Base-by-base conservation (phyloP, 768 basidiomycete genomes). In the Kwoniella pini region DNA sequence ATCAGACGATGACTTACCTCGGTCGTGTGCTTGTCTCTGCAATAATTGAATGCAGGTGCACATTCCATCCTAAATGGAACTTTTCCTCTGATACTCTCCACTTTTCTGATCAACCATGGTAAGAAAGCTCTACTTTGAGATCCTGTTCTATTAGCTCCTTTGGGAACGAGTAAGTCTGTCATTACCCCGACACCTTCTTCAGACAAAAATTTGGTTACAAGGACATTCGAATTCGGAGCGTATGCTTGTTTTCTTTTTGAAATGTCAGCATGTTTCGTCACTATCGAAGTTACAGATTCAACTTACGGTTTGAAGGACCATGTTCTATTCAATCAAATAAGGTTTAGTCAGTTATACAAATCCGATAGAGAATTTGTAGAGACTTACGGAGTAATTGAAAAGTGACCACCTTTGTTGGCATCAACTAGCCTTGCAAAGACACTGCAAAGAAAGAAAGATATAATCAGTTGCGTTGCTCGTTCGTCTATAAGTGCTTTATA, bases 11-110 rank as follows among this genome's bases (percentile, higher is more conserved):
- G 33, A 36, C 33, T 36, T 36, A 76, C 74, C 59, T 82, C 75
- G 0, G 88, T 88, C 7, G 82, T 84, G 77, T 98, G 95, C 2
- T 81, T 49, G 48, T 86, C 83, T 12, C 88, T 83, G 0, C 91
- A 93, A 70, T 99, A 99, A 78, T 96, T 88, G 85, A 99, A 99
- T 0, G 93, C 95, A 0, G 95, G 95, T 0, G 91, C 91, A 69
- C 91, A 93, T 80, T 98, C 90, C 78, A 97, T 83, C 58, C 85
- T 82, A 54, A 95, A 81, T 0, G 90, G 87, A 30, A 96, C 81
- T 6, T 75, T 83, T 0, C 95, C 95, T 17, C 95, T 88, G 65
- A 97, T 85, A 60, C 90, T 88, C 81, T 88, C 77, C 4, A 64
- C 70, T 40, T 70, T 72, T 31, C 78, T 54, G 52, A 76, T 71